Conservation (phyloP, 768 basidiomycete genomes). For the Gymnopilus dilepis region DNA sequence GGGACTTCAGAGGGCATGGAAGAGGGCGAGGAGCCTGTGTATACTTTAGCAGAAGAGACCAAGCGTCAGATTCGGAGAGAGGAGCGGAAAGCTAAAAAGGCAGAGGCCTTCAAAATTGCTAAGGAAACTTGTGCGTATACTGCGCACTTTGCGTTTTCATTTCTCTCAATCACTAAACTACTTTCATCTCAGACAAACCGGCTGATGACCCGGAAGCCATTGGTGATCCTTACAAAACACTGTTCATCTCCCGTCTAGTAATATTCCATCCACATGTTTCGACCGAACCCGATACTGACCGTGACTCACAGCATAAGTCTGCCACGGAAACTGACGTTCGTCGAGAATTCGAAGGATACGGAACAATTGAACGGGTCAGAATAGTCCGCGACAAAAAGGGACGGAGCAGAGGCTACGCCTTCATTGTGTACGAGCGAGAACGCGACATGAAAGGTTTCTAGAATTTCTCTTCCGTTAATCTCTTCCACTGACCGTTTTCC, state of each 20-base stretch:
- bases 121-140: constrained; percentile 80
- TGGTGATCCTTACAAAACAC: constrained; percentile 97
- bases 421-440: constrained; percentile 97
- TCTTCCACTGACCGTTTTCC: constrained; percentile 23
- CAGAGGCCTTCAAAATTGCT: constrained; percentile 77
- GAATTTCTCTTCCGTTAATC: constrained; percentile 16
- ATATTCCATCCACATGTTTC: neutral
- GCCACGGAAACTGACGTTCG: constrained; percentile 92
- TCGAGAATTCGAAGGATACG: constrained; percentile 95
- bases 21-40: constrained; percentile 83
- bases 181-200: constrained; percentile 75
- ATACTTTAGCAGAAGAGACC: constrained; percentile 82
- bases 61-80: constrained; percentile 80
- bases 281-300: constrained; percentile 11
- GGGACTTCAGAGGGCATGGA: constrained; percentile 74
- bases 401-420: constrained; percentile 91
- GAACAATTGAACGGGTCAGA: constrained; percentile 91
- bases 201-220: constrained; percentile 88
- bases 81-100: constrained; percentile 75
- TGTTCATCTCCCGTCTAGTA: constrained; percentile 95
- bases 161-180: constrained; percentile 13
- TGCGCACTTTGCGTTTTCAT: neutral
- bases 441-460: constrained; percentile 96
- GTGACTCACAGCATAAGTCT: constrained; percentile 73
- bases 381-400: constrained; percentile 92